phyloP scores from a whole-genome alignment of 306 rosid species.

The Abrus precatorius region DNA sequence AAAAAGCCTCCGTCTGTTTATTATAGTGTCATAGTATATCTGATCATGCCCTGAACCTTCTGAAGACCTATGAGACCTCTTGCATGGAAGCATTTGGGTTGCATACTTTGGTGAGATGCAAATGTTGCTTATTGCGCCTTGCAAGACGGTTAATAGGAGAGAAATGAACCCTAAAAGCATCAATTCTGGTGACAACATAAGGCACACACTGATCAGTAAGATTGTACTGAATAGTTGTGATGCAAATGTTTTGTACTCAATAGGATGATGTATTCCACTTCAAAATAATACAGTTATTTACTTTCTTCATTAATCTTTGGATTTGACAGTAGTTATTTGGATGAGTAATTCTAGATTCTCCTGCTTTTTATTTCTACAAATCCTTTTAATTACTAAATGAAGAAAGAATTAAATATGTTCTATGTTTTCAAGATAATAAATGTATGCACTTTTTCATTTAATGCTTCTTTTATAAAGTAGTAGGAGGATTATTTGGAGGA shows the following conservation, averaged over 20 bases:
- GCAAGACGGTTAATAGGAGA: conserved; percentile 78
- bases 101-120: conserved; percentile 70
- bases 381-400: no score
- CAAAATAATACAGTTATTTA: neutral
- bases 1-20: conserved; percentile 65
- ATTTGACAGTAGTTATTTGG: neutral
- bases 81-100: conserved; percentile 89
- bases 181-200: conserved; percentile 66
- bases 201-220: conserved; percentile 43
- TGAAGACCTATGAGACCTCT: conserved; percentile 47
- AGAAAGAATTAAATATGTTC: no score
- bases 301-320: conserved; percentile 6
- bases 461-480: no score
- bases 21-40: conserved; percentile 48
- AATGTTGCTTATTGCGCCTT: conserved; percentile 66
- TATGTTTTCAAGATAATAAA: no score
- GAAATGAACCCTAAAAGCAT: conserved; percentile 98
- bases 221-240: neutral
- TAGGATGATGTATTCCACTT: conserved; percentile 2
- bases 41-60: conserved; percentile 50
- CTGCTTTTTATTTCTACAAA: no score
- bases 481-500: no score
- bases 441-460: no score
- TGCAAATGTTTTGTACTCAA: neutral
- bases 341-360: neutral